Conservation (phyloP, 148 eudicot species). For the Suaeda aralocaspica region DNA sequence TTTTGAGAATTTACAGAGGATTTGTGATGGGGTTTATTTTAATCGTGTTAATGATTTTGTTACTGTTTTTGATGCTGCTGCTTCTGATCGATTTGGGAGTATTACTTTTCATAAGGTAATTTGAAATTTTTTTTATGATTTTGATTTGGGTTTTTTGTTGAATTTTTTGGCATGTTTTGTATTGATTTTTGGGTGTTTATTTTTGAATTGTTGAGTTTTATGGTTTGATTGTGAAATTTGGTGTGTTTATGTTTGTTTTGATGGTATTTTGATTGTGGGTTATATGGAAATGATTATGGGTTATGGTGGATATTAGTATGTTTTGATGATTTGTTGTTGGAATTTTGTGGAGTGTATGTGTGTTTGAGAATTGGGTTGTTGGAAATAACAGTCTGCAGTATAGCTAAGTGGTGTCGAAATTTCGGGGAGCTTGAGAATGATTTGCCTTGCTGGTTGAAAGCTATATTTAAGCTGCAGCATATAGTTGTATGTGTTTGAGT, state of each 20-base stretch:
- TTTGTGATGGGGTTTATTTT: conserved; percentile 89
- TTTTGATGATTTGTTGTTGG: background rate
- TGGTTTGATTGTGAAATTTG: background rate
- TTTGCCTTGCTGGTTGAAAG: too few species aligned
- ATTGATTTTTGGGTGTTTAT: too few species aligned
- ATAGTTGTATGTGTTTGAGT: background rate
- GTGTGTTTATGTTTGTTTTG: background rate
- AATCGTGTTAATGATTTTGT: conserved; percentile 71
- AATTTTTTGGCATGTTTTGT: background rate
- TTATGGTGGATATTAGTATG: background rate
- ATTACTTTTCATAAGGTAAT: conserved; percentile 86
- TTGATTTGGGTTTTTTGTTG: background rate
- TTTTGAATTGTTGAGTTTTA: background rate
- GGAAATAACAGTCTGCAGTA: too few species aligned
- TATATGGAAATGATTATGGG: background rate
- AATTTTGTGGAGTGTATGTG: too few species aligned
- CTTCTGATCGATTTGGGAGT: conserved; percentile 70
- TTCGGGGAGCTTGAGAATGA: too few species aligned
- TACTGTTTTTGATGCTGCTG: conserved; percentile 83
- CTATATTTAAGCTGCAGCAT: too few species aligned
- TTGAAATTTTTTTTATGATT: background rate
- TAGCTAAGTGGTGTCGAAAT: too few species aligned
- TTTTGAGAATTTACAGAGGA: conserved; percentile 92
- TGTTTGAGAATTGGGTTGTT: too few species aligned
- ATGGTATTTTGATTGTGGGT: background rate